A percentile compares a stretch with the other conserved stretches of the same genome.
These are phyloP conservation scores for Shiraia sp. DNA, from an alignment of 2,329 filamentous ascomycete species.

Conservation along the genomic window DNA sequence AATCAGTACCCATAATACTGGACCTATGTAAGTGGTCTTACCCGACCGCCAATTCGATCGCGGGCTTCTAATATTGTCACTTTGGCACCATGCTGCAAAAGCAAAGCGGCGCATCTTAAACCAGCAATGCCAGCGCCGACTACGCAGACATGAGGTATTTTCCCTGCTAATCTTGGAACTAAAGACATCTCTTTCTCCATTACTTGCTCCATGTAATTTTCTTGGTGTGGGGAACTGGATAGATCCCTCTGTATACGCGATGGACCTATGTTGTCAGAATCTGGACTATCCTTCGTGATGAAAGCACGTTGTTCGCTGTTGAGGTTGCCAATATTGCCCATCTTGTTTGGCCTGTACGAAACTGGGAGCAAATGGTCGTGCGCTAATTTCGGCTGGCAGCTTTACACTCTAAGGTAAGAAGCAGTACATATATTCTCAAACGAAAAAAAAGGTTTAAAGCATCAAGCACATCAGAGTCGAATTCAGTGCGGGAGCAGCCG, in stretches of 20 bases:
- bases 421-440: not conserved
- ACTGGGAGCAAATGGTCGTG: not conserved
- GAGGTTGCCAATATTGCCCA: slow-evolving; percentile 30
- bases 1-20: slow-evolving; percentile 1
- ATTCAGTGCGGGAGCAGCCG: no score
- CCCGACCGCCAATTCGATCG: slow-evolving; percentile 67
- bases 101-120: slow-evolving; percentile 70
- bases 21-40: slow-evolving; percentile 39
- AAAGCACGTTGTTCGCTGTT: slow-evolving; percentile 33
- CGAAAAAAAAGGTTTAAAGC: not conserved
- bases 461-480: not conserved
- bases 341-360: slow-evolving; percentile 2
- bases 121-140: slow-evolving; percentile 73
- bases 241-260: slow-evolving; percentile 42
- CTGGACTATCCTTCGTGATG: slow-evolving; percentile 25
- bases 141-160: slow-evolving; percentile 63
- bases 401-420: no score
- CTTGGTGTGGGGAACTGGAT: slow-evolving; percentile 33
- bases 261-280: slow-evolving; percentile 15
- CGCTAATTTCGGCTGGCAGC: not conserved
- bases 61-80: slow-evolving; percentile 73
- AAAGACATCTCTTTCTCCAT: slow-evolving; percentile 24
- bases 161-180: slow-evolving; percentile 37
- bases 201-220: slow-evolving; percentile 19
- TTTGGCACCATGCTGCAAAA: slow-evolving; percentile 65